Conservation (phyloP, 2,329 filamentous ascomycete genomes). For the Monosporascus ibericus region DNA sequence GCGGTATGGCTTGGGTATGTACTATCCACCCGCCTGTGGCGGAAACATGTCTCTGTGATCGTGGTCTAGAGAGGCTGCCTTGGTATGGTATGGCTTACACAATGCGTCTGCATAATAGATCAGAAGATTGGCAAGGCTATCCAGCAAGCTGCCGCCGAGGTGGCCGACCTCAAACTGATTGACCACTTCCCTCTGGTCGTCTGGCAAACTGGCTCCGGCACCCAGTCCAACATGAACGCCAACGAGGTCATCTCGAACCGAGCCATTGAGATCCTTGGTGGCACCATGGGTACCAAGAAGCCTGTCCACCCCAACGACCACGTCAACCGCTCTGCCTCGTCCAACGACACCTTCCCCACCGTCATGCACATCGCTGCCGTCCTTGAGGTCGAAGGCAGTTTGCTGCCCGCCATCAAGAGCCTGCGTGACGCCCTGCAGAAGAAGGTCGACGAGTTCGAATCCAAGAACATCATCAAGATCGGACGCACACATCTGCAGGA, state of each 20-base stretch:
- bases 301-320: slow-evolving; percentile 99
- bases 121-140: slow-evolving; percentile 88
- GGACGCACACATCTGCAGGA: slow-evolving; percentile 96
- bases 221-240: slow-evolving; percentile 99
- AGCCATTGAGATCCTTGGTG: slow-evolving; percentile 94
- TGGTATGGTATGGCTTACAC: slow-evolving; percentile 14
- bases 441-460: slow-evolving; percentile 83
- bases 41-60: too few species aligned
- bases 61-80: not conserved
- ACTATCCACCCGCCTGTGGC: slow-evolving; percentile 6
- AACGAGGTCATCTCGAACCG: slow-evolving; percentile 99
- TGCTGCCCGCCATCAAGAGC: slow-evolving; percentile 76
- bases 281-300: slow-evolving; percentile 92
- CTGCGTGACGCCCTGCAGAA: slow-evolving; percentile 78
- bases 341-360: slow-evolving; percentile 98
- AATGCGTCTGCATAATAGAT: slow-evolving; percentile 45
- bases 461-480: slow-evolving; percentile 93
- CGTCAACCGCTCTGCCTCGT: slow-evolving; percentile 98
- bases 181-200: slow-evolving; percentile 98
- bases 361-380: slow-evolving; percentile 99
- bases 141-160: slow-evolving; percentile 88
- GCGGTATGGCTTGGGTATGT: slow-evolving; percentile 77
- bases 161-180: slow-evolving; percentile 85
- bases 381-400: slow-evolving; percentile 79
- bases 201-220: slow-evolving; percentile 98